Conservation (phyloP, 768 basidiomycete genomes). For the Chalciporus chontae region DNA sequence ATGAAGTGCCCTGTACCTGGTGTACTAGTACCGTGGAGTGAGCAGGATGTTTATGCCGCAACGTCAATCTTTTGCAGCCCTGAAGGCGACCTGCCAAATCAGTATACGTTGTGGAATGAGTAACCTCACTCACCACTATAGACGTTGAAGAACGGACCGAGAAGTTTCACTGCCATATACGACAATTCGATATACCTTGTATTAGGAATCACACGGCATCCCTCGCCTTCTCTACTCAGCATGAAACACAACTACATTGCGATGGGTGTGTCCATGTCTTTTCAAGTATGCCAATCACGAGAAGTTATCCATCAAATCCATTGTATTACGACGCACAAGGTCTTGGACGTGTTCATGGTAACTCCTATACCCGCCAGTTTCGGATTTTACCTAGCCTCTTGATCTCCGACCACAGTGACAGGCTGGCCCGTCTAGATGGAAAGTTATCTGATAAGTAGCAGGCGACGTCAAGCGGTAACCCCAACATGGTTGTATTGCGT, state of each 20-base stretch:
- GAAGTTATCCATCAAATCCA: not conserved
- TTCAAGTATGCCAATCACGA: not conserved
- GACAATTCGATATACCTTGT: slow-evolving; percentile 22
- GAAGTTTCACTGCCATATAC: slow-evolving; percentile 15
- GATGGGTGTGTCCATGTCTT: slow-evolving; percentile 1
- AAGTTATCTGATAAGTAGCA: not conserved
- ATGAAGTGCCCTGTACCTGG: slow-evolving; percentile 13
- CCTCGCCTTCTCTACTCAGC: slow-evolving; percentile 10
- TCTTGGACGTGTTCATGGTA: not conserved
- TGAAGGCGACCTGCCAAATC: slow-evolving; percentile 1
- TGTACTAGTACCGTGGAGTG: slow-evolving; percentile 27
- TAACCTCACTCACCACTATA: slow-evolving; percentile 5
- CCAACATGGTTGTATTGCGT: not conserved
- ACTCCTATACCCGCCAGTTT: not conserved
- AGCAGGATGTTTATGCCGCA: slow-evolving; percentile 4
- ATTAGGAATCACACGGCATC: slow-evolving; percentile 24
- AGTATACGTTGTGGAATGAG: not conserved
- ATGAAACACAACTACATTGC: not conserved
- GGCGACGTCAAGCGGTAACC: not conserved
- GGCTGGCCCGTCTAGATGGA: not conserved
- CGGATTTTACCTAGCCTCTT: not conserved
- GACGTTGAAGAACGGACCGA: slow-evolving; percentile 8
- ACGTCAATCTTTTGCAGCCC: slow-evolving; percentile 21
- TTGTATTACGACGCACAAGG: not conserved
- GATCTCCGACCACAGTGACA: not conserved